A percentile compares a stretch with the other conserved stretches of the same genome.
Conservation (phyloP, 257 asterid genomes). For the Gentiana macrophylla region DNA sequence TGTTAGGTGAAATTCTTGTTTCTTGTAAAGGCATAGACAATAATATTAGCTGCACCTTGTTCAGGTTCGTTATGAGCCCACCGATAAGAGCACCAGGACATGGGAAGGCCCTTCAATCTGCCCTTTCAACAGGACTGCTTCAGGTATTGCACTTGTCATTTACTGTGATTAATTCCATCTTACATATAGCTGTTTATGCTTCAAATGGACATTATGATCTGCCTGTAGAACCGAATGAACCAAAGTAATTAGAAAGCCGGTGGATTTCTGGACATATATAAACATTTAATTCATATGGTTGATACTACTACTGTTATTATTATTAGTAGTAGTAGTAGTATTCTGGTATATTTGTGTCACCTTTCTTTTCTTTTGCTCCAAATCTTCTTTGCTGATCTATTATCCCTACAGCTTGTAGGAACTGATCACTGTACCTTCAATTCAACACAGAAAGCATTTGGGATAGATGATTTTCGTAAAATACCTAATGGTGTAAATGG, state of each 20-base stretch:
- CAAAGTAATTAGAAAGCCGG: no score
- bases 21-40: constrained; percentile 1
- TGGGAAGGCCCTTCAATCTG: constrained; percentile 93
- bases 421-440: constrained; percentile 96
- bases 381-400: constrained; percentile 7
- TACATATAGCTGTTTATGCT: background rate
- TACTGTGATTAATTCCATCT: background rate
- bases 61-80: constrained; percentile 95
- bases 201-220: background rate
- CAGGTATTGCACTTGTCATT: constrained; percentile 37
- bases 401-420: constrained; percentile 75
- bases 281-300: no score
- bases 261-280: no score
- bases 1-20: background rate
- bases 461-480: constrained; percentile 82
- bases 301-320: no score
- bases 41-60: constrained; percentile 2
- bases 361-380: no score
- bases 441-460: constrained; percentile 77
- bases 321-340: no score
- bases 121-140: constrained; percentile 75
- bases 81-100: constrained; percentile 92
- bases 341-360: no score
- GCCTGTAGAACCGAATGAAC: background rate
- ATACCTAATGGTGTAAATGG: constrained; percentile 99